These are phyloP conservation scores for Lachancea fermentati DNA, from an alignment of 805 yeast genomes.

Conservation along the genomic window DNA sequence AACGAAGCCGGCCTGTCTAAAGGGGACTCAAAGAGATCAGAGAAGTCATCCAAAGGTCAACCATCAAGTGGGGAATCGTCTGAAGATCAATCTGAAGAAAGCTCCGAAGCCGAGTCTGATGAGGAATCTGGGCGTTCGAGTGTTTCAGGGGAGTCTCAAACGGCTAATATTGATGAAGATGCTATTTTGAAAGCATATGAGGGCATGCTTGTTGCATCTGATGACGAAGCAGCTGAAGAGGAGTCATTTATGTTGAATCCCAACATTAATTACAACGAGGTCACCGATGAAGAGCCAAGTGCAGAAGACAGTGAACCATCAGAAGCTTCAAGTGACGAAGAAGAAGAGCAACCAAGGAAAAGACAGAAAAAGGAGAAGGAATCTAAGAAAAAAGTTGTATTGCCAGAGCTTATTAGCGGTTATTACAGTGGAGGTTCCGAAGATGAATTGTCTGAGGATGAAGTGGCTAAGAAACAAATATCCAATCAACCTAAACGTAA, in stretches of 20 bases:
- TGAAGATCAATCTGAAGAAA: background rate
- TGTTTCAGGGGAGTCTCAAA: conserved; percentile 6
- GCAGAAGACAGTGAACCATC: conserved; percentile 21
- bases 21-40: too few species aligned
- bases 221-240: conserved; percentile 37
- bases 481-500: conserved; percentile 47
- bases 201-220: conserved; percentile 35
- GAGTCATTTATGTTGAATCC: conserved; percentile 24
- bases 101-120: conserved; percentile 17
- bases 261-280: conserved; percentile 40
- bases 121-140: conserved; percentile 14
- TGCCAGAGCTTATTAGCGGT: conserved; percentile 75
- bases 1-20: conserved; percentile 14
- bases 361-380: conserved; percentile 12
- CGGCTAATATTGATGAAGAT: conserved; percentile 20
- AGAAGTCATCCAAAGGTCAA: conserved; percentile 15
- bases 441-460: conserved; percentile 44
- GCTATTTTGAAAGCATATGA: conserved; percentile 33
- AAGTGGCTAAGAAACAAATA: conserved; percentile 37
- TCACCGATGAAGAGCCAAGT: conserved; percentile 62
- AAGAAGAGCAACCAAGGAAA: conserved; percentile 29
- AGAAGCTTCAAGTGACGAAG: conserved; percentile 16
- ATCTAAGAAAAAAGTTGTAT: conserved; percentile 27
- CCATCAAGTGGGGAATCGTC: conserved; percentile 1
- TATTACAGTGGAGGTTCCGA: conserved; percentile 84